A percentile compares a stretch with the other conserved stretches of the same genome.
These are phyloP conservation scores for Monilinia vaccinii-corymbosi DNA, from an alignment of 2,329 filamentous ascomycete genomes.

Conservation along the genomic window DNA sequence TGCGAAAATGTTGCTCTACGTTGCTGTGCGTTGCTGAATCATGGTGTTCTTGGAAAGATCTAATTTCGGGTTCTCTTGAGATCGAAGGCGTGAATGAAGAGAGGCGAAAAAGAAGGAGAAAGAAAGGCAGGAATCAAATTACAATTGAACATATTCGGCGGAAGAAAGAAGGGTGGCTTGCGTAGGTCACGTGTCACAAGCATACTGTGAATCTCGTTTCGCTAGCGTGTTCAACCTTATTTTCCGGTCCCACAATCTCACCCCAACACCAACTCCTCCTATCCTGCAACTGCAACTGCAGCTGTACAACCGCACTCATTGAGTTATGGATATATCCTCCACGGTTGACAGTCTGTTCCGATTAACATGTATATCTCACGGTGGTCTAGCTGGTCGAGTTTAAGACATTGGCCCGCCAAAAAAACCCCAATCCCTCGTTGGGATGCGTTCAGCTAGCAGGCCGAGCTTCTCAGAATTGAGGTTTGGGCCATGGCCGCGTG, in stretches of 20 bases:
- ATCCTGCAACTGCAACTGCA: neutral
- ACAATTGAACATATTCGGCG: slow-evolving; percentile 1
- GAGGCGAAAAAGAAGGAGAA: slow-evolving; percentile 1
- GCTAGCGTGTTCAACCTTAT: neutral
- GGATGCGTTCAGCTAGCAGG: neutral
- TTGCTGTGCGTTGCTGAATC: neutral
- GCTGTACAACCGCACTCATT: neutral
- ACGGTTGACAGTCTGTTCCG: neutral
- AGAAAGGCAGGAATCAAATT: neutral
- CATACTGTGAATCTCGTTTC: neutral
- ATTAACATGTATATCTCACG: neutral
- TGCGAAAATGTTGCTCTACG: neutral
- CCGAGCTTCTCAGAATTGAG: slow-evolving; percentile 1
- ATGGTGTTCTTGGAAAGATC: neutral
- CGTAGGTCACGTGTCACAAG: neutral
- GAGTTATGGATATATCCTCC: neutral
- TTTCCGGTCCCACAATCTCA: slow-evolving; percentile 3
- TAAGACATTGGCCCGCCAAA: slow-evolving; percentile 1
- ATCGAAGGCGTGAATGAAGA: neutral
- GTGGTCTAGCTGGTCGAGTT: slow-evolving; percentile 5
- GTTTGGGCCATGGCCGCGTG: neutral
- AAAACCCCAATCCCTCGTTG: neutral
- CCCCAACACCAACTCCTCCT: neutral
- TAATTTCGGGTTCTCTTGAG: neutral
- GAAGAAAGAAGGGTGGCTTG: neutral